phyloP scores from a whole-genome alignment of 2,329 filamentous ascomycete genomes.

The Fusarium abutilonis region DNA sequence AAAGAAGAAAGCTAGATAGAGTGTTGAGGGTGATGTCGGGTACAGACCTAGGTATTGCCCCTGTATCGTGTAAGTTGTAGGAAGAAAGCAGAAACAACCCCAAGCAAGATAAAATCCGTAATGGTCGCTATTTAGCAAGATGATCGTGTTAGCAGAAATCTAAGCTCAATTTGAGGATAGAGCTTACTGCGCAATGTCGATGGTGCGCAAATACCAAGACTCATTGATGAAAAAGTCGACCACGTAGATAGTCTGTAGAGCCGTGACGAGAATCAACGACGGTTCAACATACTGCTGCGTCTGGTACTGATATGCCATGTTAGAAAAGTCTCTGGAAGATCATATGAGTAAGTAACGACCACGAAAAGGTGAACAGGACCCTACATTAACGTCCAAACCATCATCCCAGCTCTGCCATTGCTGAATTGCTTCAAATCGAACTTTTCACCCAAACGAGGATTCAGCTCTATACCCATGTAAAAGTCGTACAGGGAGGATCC shows the following conservation, averaged over 20 bases:
- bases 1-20: constrained; percentile 38
- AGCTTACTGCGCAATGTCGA: constrained; percentile 52
- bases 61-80: constrained; percentile 59
- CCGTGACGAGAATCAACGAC: constrained; percentile 54
- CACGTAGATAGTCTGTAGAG: constrained; percentile 57
- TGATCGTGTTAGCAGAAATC: too few relatives aligned
- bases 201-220: constrained; percentile 59
- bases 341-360: constrained; percentile 31
- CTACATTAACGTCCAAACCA: constrained; percentile 59
- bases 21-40: constrained; percentile 47
- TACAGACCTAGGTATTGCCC: constrained; percentile 58
- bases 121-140: constrained; percentile 46
- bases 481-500: constrained; percentile 55
- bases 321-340: constrained; percentile 41
- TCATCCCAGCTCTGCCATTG: constrained; percentile 59
- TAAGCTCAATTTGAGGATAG: too few relatives aligned
- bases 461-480: constrained; percentile 59
- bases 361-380: neutral
- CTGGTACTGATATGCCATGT: constrained; percentile 54
- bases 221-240: constrained; percentile 62
- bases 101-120: constrained; percentile 58
- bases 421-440: constrained; percentile 61
- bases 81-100: constrained; percentile 58
- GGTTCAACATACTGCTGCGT: constrained; percentile 50
- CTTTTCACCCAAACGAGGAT: constrained; percentile 53